Percentiles rank a stretch among this genome's conserved stretches.
These are phyloP conservation scores for Diaporthe capsici DNA, from an alignment of 2,329 filamentous ascomycete genomes.

Conservation along the genomic window DNA sequence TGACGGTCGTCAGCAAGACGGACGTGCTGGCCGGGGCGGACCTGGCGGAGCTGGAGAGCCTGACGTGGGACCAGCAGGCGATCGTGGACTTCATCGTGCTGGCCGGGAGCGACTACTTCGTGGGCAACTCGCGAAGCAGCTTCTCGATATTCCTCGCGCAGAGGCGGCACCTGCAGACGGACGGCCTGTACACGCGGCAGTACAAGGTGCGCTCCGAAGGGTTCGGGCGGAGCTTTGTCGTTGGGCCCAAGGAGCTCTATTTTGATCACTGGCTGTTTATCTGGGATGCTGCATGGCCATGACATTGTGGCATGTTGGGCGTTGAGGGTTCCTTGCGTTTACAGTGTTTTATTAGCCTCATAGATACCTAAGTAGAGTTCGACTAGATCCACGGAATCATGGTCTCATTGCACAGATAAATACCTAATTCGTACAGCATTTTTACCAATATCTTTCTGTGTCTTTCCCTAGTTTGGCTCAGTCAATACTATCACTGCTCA, in stretches of 20 bases:
- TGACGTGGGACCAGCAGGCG: conserved; percentile 62
- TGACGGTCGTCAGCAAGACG: conserved; percentile 55
- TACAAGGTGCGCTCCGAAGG: conserved; percentile 59
- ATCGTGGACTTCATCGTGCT: conserved; percentile 59
- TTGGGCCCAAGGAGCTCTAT: conserved; percentile 61
- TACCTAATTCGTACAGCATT: background rate
- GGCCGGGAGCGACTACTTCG: conserved; percentile 56
- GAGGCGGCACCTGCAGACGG: conserved; percentile 59
- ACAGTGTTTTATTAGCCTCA: background rate
- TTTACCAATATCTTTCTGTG: background rate
- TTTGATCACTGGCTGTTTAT: conserved; percentile 65
- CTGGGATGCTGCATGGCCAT: conserved; percentile 61
- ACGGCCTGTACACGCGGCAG: conserved; percentile 57
- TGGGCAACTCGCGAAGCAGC: conserved; percentile 61
- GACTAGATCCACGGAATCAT: background rate
- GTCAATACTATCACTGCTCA: background rate
- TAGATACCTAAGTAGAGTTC: background rate
- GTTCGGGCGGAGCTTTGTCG: conserved; percentile 58
- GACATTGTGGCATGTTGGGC: conserved; percentile 26
- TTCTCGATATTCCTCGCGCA: conserved; percentile 63
- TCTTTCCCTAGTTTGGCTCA: background rate
- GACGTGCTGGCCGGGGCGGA: conserved; percentile 49
- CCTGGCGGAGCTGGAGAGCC: conserved; percentile 51
- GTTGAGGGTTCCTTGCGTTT: background rate
- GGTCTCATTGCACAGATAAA: background rate